Evolutionary conservation across 2,329 filamentous ascomycete species (phyloP).

Genomic region (Stromatinia cepivora): DNA sequence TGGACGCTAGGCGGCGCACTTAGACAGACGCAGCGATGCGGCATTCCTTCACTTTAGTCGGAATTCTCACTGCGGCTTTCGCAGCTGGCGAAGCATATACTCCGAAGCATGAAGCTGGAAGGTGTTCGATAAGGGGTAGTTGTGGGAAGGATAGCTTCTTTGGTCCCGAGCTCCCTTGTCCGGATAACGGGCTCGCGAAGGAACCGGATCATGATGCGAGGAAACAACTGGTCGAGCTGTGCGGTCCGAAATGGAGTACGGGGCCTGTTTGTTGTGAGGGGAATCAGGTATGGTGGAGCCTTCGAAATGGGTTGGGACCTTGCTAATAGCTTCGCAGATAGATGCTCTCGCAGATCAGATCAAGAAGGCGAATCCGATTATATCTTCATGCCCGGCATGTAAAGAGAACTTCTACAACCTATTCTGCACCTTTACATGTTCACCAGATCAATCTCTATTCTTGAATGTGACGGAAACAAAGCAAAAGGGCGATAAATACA

Average conservation of each 20-base stretch:
- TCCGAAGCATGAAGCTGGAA: constrained; percentile 75
- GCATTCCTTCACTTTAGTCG: constrained; percentile 29
- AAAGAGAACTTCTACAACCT: constrained; percentile 98
- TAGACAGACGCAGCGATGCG: constrained; percentile 26
- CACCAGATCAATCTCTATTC: constrained; percentile 92
- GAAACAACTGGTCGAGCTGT: constrained; percentile 78
- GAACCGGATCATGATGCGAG: constrained; percentile 71
- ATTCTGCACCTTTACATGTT: constrained; percentile 98
- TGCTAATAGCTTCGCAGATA: constrained; percentile 53
- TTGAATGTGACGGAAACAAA: constrained; percentile 83
- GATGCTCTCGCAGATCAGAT: constrained; percentile 80
- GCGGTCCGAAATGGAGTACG: constrained; percentile 81
- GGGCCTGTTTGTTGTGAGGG: constrained; percentile 81
- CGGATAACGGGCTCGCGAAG: constrained; percentile 82
- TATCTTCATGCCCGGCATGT: constrained; percentile 93
- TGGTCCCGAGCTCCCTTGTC: constrained; percentile 84
- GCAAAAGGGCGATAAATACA: constrained; percentile 50
- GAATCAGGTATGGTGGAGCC: constrained; percentile 61
- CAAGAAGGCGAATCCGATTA: constrained; percentile 81
- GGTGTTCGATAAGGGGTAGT: constrained; percentile 87
- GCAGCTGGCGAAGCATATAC: constrained; percentile 41
- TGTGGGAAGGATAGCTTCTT: constrained; percentile 92
- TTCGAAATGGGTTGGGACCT: neutral
- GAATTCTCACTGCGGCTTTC: constrained; percentile 29
- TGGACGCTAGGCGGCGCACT: constrained; percentile 28